Conservation (phyloP, 306 rosid species). For the Castanospermum australe region DNA sequence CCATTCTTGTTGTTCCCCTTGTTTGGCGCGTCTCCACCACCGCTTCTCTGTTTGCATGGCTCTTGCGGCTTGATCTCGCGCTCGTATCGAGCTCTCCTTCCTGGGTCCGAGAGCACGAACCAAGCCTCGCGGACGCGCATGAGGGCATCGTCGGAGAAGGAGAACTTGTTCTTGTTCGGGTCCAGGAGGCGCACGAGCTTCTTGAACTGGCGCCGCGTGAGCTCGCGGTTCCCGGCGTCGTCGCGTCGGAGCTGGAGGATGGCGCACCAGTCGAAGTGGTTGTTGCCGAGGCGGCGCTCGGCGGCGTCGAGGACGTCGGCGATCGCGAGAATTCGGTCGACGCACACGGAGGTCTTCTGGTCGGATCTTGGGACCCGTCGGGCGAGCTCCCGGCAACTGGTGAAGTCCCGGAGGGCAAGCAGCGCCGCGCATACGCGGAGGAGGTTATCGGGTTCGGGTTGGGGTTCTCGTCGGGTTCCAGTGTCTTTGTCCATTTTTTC, state of each 20-base stretch:
- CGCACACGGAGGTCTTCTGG: not conserved
- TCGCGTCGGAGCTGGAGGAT: constrained; percentile 39
- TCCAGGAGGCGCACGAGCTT: constrained; percentile 39
- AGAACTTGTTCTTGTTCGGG: constrained; percentile 39
- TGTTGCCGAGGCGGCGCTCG: not conserved
- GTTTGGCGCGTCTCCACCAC: not conserved
- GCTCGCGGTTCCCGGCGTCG: constrained; percentile 25
- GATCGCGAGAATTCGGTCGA: constrained; percentile 43
- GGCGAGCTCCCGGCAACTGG: constrained; percentile 27
- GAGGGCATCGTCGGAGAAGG: constrained; percentile 41
- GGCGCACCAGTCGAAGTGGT: constrained; percentile 44
- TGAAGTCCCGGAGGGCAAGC: constrained; percentile 40
- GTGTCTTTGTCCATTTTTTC: not conserved
- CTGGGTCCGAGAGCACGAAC: constrained; percentile 46
- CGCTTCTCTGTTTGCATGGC: not conserved
- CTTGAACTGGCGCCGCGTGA: constrained; percentile 36
- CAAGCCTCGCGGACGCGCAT: constrained; percentile 52
- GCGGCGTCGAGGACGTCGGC: constrained; percentile 44
- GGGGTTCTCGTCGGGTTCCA: not conserved
- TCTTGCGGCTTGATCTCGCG: not conserved
- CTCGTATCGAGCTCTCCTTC: constrained; percentile 24
- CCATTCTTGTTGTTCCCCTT: not conserved
- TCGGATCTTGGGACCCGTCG: constrained; percentile 28
- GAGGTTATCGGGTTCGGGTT: not conserved
- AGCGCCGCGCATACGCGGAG: not conserved